These are phyloP conservation scores for Cydonia oblonga DNA, from an alignment of 331 rosid species.

Conservation along the genomic window DNA sequence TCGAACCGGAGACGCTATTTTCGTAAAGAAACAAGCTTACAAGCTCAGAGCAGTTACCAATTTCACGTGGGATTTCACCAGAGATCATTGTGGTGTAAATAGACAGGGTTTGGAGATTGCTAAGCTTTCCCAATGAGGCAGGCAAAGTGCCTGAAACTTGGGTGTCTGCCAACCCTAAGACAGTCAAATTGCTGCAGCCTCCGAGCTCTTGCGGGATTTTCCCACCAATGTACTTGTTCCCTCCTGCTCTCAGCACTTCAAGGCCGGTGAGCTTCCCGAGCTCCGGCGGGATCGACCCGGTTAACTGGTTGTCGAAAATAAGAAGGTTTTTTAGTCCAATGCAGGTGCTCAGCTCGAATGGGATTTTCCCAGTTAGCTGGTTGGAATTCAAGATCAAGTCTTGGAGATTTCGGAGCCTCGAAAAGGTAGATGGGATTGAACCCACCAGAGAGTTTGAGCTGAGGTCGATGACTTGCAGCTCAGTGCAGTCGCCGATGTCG, in stretches of 20 bases:
- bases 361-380: conserved; percentile 65
- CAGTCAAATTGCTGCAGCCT: conserved; percentile 62
- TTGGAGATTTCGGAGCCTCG: conserved; percentile 40
- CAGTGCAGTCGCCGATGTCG: conserved; percentile 42
- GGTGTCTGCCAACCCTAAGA: conserved; percentile 78
- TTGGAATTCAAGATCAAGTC: conserved; percentile 63
- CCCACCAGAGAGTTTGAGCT: conserved; percentile 66
- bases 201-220: conserved; percentile 70
- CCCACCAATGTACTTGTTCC: conserved; percentile 63
- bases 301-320: conserved; percentile 53
- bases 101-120: conserved; percentile 59
- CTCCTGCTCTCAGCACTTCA: conserved; percentile 63
- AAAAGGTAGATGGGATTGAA: conserved; percentile 49
- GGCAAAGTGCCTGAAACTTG: conserved; percentile 66
- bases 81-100: conserved; percentile 86
- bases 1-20: conserved; percentile 70
- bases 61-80: conserved; percentile 72
- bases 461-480: conserved; percentile 42
- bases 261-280: conserved; percentile 50
- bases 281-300: conserved; percentile 39
- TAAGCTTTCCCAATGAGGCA: conserved; percentile 53
- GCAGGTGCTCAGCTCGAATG: conserved; percentile 46
- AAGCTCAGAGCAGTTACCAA: conserved; percentile 89
- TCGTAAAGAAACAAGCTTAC: conserved; percentile 69
- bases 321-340: conserved; percentile 28